Conservation (phyloP, 306 rosid species). For the Psophocarpus tetragonolobus region DNA sequence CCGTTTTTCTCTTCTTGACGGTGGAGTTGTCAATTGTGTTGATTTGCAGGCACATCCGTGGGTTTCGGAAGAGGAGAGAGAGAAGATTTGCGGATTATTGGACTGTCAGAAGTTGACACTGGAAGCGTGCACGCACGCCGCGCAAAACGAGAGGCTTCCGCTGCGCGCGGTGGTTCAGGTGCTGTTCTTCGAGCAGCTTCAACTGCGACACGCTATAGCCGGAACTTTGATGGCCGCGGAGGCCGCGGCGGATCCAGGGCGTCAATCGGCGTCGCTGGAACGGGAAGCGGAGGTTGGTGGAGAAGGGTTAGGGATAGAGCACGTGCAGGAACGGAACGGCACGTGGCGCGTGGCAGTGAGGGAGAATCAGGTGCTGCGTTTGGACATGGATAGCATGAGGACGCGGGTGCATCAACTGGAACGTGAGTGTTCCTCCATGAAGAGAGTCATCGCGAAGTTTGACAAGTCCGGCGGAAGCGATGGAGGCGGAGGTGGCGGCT, state of each 20-base stretch:
- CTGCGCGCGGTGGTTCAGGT: conserved; percentile 88
- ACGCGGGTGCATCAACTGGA: conserved; percentile 97
- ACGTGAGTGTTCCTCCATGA: conserved; percentile 92
- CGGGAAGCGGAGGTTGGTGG: conserved; percentile 26
- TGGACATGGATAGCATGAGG: conserved; percentile 99
- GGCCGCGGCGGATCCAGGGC: conserved; percentile 39
- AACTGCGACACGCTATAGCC: conserved; percentile 91
- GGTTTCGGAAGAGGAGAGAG: conserved; percentile 73
- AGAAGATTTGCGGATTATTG: conserved; percentile 68
- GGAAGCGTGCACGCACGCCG: conserved; percentile 98
- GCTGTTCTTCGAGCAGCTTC: conserved; percentile 95
- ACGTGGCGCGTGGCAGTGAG: conserved; percentile 84
- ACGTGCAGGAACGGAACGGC: conserved; percentile 39
- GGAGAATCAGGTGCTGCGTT: conserved; percentile 93
- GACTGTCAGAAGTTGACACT: conserved; percentile 88
- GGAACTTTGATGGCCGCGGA: conserved; percentile 73
- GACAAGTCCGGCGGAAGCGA: conserved; percentile 49
- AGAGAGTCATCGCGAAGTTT: conserved; percentile 68
- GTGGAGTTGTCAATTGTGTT: neutral
- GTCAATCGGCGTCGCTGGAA: conserved; percentile 50
- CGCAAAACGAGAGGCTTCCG: conserved; percentile 96
- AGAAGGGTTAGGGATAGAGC: conserved; percentile 32
- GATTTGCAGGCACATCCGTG: conserved; percentile 78
- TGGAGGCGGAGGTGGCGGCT: conserved; percentile 34
- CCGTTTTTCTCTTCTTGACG: neutral